phyloP scores from a whole-genome alignment of 116 monocot genomes.

The Zostera marina region DNA sequence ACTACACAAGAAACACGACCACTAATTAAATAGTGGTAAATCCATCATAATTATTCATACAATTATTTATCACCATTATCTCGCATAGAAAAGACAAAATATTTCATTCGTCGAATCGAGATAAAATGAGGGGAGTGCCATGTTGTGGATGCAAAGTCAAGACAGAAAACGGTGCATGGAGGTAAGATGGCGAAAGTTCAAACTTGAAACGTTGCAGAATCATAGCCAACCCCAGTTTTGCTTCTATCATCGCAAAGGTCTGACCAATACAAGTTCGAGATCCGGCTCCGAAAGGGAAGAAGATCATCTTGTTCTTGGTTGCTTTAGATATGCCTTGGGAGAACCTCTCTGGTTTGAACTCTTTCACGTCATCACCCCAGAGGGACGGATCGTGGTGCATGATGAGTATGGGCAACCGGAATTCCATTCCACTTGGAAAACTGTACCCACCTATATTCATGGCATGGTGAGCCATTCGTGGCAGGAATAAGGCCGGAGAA shows the following conservation, averaged over 20 bases:
- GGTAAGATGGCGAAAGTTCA: constrained; percentile 20
- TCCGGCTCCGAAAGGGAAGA: constrained; percentile 45
- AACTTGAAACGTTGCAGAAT: constrained; percentile 28
- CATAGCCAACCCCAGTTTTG: constrained; percentile 22
- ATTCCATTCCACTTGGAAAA: constrained; percentile 8
- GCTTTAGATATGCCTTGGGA: constrained; percentile 27
- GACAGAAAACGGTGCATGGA: constrained; percentile 11
- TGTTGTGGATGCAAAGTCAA: constrained; percentile 14
- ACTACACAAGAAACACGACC: too few species aligned
- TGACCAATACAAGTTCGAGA: constrained; percentile 27
- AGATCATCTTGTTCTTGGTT: constrained; percentile 9
- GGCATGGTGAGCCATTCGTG: constrained; percentile 1
- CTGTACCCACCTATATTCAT: constrained; percentile 13
- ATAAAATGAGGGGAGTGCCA: constrained; percentile 19
- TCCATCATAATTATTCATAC: too few species aligned
- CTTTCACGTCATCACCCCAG: constrained; percentile 27
- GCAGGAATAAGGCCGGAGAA: constrained; percentile 5
- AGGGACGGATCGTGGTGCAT: constrained; percentile 23
- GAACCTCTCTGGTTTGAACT: constrained; percentile 44
- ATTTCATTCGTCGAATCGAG: too few species aligned
- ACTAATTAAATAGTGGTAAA: too few species aligned
- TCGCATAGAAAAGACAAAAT: too few species aligned
- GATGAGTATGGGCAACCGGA: constrained; percentile 12
- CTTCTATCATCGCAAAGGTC: constrained; percentile 32
- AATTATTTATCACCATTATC: too few species aligned